Evolutionary conservation across 371 early-diverging fungal species (phyloP), one percentile per base, ranked within the genome.

Genomic region (Mucor circinelloides): DNA sequence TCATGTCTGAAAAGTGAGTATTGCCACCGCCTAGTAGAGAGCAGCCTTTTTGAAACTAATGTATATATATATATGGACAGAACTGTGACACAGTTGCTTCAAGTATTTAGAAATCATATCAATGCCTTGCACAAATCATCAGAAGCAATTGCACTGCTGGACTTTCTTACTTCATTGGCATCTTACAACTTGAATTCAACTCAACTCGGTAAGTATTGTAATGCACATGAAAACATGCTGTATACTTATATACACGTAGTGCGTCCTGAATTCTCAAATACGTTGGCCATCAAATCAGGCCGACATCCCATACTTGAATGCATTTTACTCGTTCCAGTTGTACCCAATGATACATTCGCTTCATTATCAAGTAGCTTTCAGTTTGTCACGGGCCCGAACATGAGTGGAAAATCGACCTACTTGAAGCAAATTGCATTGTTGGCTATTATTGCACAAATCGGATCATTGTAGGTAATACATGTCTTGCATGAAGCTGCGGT

Each of bases 381-480:
- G 46, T 82, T 99, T 13, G 90, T 99, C 9, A 97, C 96, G 0
- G 99, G 99, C 0, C 95, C 99, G 1, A 99, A 99, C 74, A 99
- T 99, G 99, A 93, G 92, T 59, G 98, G 98, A 15, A 98, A 98
- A 74, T 90, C 95, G 15, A 96, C 99, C 6, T 99, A 98, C 73
- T 69, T 99, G 32, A 87, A 92, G n/a, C 97, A 96, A 66, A 81
- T 97, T 19, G 95, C 95, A 0, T 80, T 97, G 13, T 67, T 97
- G 42, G 82, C 73, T n/a, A 87, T 99, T 54, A 90, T 99, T 90
- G 97, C 97, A 0, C 99, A 99, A 52, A 93, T 96, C 27, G 99
- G 99, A 21, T 90, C 89, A 48, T 95, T 88, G 89, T 89, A 87
- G 70, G 78, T 46, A 52, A 27, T 44, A 21, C n/a, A 23, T 42